These are phyloP conservation scores for Aspergillus nanangensis DNA, from an alignment of 495 filamentous ascomycete genomes.

Conservation along the genomic window DNA sequence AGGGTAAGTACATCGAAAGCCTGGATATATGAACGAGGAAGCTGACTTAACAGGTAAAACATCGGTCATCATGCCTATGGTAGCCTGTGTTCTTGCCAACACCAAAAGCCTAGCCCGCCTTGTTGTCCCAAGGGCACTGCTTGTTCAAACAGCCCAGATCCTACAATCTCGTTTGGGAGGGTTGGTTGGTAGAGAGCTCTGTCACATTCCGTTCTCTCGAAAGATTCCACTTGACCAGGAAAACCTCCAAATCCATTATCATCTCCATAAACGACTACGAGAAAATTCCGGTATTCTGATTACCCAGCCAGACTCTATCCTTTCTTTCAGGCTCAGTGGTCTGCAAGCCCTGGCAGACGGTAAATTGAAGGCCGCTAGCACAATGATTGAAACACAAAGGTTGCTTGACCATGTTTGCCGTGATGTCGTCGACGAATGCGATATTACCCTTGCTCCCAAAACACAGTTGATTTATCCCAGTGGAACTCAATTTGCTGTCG, in stretches of 20 bases:
- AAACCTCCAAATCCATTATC: conserved; percentile 7
- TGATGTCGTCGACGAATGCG: conserved; percentile 60
- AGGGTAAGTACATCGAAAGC: conserved; percentile 69
- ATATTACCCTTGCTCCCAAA: conserved; percentile 55
- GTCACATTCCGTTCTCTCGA: conserved; percentile 59
- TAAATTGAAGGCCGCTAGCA: neutral
- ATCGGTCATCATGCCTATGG: conserved; percentile 60
- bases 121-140: conserved; percentile 58
- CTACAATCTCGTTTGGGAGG: conserved; percentile 54
- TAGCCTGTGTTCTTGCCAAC: conserved; percentile 53
- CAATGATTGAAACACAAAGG: conserved; percentile 20
- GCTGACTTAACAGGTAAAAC: too few relatives aligned
- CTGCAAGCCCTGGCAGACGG: conserved; percentile 42
- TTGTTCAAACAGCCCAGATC: conserved; percentile 56
- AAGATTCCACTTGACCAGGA: conserved; percentile 19
- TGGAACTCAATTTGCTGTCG: conserved; percentile 48
- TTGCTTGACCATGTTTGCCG: conserved; percentile 40
- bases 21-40: too few relatives aligned
- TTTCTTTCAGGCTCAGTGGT: conserved; percentile 65
- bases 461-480: conserved; percentile 65
- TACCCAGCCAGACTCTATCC: conserved; percentile 61
- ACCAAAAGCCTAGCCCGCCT: conserved; percentile 48
- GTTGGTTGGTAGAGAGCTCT: conserved; percentile 52
- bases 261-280: conserved; percentile 40
- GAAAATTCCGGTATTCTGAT: conserved; percentile 49